Evolutionary conservation across 108 stramenopile species (phyloP).

Genomic region (Schizochytrium sp.): DNA sequence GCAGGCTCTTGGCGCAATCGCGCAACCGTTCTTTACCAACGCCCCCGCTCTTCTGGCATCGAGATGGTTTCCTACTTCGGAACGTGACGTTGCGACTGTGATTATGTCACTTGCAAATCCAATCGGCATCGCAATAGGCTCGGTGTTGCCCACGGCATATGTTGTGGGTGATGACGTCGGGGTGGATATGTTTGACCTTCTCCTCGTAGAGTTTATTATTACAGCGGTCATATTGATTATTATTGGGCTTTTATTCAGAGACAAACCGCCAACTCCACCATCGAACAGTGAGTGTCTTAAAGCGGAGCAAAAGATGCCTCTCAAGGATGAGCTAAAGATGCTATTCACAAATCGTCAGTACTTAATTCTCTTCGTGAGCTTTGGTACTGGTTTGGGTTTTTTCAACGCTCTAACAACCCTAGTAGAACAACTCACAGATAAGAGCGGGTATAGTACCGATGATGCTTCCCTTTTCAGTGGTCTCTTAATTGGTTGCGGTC

Average conservation of each 20-base stretch:
- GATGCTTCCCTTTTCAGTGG: constrained; percentile 70
- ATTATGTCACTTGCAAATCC: constrained; percentile 66
- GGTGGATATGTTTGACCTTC: constrained; percentile 49
- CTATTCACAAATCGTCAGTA: constrained; percentile 64
- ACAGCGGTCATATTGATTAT: neutral
- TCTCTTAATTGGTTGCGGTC: constrained; percentile 65
- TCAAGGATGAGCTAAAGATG: neutral
- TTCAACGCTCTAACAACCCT: constrained; percentile 73
- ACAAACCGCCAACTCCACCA: constrained; percentile 64
- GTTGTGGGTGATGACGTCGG: constrained; percentile 28
- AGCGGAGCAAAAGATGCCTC: neutral
- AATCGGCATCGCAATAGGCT: constrained; percentile 71
- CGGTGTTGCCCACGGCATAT: constrained; percentile 64
- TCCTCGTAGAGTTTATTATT: neutral
- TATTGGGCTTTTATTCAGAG: neutral
- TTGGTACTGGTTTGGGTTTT: constrained; percentile 67
- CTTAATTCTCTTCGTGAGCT: constrained; percentile 56
- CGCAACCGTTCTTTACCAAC: constrained; percentile 70
- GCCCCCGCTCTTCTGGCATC: constrained; percentile 65
- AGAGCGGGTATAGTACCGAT: constrained; percentile 67
- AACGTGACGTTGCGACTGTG: constrained; percentile 68
- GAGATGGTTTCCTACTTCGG: constrained; percentile 66
- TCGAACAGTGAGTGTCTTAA: constrained; percentile 43
- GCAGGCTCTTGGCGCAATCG: constrained; percentile 67
- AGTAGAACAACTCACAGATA: constrained; percentile 64